Base-by-base conservation (phyloP, 257 asterid genomes). In the Ajuga chamaepitys region DNA sequence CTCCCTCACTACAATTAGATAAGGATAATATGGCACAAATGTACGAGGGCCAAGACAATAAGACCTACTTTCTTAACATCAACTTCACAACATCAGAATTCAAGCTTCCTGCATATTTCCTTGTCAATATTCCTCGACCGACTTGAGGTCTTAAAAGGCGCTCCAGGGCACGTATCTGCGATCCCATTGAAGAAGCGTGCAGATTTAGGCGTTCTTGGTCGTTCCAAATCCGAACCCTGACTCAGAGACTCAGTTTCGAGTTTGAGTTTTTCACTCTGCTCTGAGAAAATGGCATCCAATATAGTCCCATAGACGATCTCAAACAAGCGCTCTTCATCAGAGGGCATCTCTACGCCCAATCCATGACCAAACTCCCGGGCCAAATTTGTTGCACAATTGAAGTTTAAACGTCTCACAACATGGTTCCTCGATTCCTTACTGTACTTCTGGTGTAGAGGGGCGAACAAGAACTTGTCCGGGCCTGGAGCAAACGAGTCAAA, bases 401-500 rank as follows among this genome's bases (percentile, higher is more conserved):
- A 83, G 56, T 63, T 42, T 32, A 84, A 81, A 22, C 71, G 73
- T 14, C 83, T 77, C 21, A 65, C 83, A 50, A 80, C 83, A 74
- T 50, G 53, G 62, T 10, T 52, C 53, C 62, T 45, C 1, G 77
- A 68, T 32, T 76, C 83, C 37, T 73, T 62, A n/a, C 7, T 14
- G 24, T 57, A 63, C 57, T 81, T 81, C 61, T 28, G 50, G 24
- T 62, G 58, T 22, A 56, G 72, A 55, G 91, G 87, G 62, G 88
- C 87, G 30, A 72, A 81, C 75, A 77, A 35, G 26, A 81, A 69
- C 42, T 53, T 71, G 32, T 72, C 78, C n/a, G 79, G 74, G 8
- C 73, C 85, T 4, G 86, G 86, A 54, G 87, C 85, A 75, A 87
- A 84, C 5, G 86, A 80, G 67, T 85, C 86, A 64, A 79, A 82